phyloP scores from a whole-genome alignment of 176 grass and related monocot genomes.

The Oryza longistaminata region DNA sequence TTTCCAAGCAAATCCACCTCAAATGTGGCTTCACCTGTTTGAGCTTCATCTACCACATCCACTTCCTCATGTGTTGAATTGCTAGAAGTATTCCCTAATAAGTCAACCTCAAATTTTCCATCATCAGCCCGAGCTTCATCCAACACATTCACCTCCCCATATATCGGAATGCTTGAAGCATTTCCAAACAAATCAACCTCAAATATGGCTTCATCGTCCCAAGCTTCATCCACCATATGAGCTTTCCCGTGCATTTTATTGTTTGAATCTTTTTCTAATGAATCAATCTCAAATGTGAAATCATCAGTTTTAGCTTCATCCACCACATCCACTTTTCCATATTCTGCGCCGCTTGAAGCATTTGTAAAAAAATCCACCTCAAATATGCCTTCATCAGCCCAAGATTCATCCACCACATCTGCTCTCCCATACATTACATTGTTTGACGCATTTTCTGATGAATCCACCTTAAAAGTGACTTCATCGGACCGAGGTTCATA shows the following conservation, averaged over 20 bases:
- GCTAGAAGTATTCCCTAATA: background rate
- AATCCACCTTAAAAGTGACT: background rate
- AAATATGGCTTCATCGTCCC: background rate
- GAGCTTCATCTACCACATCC: background rate
- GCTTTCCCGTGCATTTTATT: background rate
- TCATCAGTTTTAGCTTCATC: background rate
- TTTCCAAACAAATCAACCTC: background rate
- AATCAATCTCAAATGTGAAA: slow-evolving; percentile 8
- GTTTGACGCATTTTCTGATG: background rate
- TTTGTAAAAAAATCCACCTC: background rate
- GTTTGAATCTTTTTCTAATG: background rate
- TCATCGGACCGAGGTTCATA: background rate
- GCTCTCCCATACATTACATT: background rate
- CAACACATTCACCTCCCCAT: background rate
- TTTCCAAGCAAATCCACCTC: background rate
- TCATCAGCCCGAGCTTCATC: background rate
- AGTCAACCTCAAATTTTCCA: slow-evolving; percentile 2
- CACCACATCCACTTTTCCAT: background rate
- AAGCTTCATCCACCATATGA: background rate
- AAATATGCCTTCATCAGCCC: background rate
- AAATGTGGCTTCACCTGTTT: background rate
- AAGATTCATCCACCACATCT: background rate
- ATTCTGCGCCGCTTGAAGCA: background rate
- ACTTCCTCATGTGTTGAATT: background rate
- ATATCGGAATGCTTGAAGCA: background rate